Evolutionary conservation across 805 yeast genomes (phyloP), one percentile per base, ranked within the genome.

Genomic region (Yarrowia sp.): DNA sequence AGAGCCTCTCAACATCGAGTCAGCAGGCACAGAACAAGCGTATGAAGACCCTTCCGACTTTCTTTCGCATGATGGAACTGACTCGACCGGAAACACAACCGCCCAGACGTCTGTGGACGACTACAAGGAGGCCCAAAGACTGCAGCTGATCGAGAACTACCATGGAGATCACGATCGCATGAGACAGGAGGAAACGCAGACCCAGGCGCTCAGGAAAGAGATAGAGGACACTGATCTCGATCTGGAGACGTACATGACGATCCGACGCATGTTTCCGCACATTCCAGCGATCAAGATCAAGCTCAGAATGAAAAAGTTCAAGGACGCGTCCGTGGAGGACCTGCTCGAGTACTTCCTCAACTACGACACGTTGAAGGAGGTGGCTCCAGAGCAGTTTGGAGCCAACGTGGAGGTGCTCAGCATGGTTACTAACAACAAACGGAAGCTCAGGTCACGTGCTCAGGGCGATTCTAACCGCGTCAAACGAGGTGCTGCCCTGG

Each of bases 281-380:
- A 36, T 55, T 8, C 46, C 46, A 18, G 38, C 47, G 4, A 39
- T 55, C 47, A 39, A 38, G n/a, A 39, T 55, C 47, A 25, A 38
- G 25, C 47, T 55, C 10, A 16, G 47, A 13, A 55, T 55, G 61
- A 55, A 51, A 16, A 51, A 55, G 61, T 55, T 21, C 19, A 24
- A 25, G 16, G 46, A 38, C 25, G 29, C 22, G 29, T 25, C 35
- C 1, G 47, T 38, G 0, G 61, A 55, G 22, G 61, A 55, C 14
- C 14, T 55, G 27, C n/a, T 55, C 38, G 61, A 55, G 16, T 55
- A 55, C 38, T 55, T 55, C 14, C 22, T 55, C 8, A 55, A 55
- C 29, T 55, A 55, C 21, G 61, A 55, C 8, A 39, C 61, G 4
- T 10, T 55, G n/a, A 27, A 55, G 35, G 61, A 55, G 19, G 61